These are phyloP conservation scores for Sphagnum fallax DNA, from an alignment of 228 moss, liverwort and hornwort species.

Conservation along the genomic window DNA sequence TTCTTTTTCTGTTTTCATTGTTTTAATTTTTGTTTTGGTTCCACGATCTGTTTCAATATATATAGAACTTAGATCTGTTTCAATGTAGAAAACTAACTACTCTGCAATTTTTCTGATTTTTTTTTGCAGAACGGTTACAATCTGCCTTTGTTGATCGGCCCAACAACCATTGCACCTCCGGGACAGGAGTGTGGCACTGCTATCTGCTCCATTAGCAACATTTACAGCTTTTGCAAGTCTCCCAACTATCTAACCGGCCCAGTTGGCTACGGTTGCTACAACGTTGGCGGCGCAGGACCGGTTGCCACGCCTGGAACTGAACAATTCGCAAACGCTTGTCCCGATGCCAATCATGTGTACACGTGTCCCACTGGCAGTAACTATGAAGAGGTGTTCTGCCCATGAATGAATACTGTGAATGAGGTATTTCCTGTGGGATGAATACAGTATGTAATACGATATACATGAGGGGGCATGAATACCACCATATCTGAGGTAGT, in stretches of 20 bases:
- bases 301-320: background rate
- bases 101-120: too few relatives aligned
- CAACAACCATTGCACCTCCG: background rate
- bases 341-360: background rate
- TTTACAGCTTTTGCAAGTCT: conserved; percentile 6
- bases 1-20: too few relatives aligned
- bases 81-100: too few relatives aligned
- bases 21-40: too few relatives aligned
- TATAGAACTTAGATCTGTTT: too few relatives aligned
- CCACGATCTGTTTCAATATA: too few relatives aligned
- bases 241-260: conserved; percentile 2
- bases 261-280: conserved; percentile 12
- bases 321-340: conserved; percentile 1
- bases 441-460: too few relatives aligned
- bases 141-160: conserved; percentile 7
- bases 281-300: conserved; percentile 1
- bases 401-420: background rate
- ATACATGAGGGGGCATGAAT: too few relatives aligned
- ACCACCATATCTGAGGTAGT: too few relatives aligned
- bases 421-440: too few relatives aligned
- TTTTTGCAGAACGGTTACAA: conserved; percentile 10
- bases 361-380: conserved; percentile 4
- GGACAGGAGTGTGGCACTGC: conserved; percentile 1
- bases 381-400: conserved; percentile 15
- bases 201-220: background rate